Evolutionary conservation across 257 asterid genomes (phyloP).

Genomic region (Hygrophila difformis): DNA sequence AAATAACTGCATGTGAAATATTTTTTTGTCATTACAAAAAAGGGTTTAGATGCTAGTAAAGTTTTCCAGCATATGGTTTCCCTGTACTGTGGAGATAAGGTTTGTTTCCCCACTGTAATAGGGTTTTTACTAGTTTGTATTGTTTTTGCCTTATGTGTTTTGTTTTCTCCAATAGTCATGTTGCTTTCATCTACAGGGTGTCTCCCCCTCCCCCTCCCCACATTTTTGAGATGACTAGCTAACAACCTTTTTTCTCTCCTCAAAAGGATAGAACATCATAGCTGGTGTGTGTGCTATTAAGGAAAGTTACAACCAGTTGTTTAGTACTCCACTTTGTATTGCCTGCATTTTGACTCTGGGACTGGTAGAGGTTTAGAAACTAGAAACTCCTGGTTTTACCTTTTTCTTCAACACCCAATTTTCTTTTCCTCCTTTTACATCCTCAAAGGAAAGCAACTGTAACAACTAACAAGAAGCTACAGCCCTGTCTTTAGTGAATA

Average conservation of each 20-base stretch:
- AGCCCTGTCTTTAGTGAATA: no score
- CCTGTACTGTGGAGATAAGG: conserved; percentile 14
- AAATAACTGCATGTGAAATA: no score
- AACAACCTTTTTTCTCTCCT: conserved; percentile 26
- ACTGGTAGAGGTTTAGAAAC: no score
- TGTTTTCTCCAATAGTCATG: conserved; percentile 22
- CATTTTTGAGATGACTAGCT: conserved; percentile 14
- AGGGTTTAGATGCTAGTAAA: neutral
- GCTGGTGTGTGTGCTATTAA: no score
- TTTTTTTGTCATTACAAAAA: no score
- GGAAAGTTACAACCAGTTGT: no score
- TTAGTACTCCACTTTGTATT: conserved; percentile 20
- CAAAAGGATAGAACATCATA: conserved; percentile 36
- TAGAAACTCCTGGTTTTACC: no score
- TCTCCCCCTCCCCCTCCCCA: conserved; percentile 20
- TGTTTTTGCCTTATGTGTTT: conserved; percentile 16
- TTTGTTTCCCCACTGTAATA: neutral
- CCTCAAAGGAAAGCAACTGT: conserved; percentile 12
- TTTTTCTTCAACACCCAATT: neutral
- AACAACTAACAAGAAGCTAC: neutral
- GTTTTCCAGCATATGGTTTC: conserved; percentile 8
- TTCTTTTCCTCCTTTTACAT: neutral
- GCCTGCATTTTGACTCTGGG: conserved; percentile 17
- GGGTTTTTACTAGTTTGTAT: conserved; percentile 15
- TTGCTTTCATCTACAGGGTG: conserved; percentile 45